Evolutionary conservation across 345 rosid genomes (phyloP), one percentile per base, ranked within the genome.

Genomic region (Brassica cretica): DNA sequence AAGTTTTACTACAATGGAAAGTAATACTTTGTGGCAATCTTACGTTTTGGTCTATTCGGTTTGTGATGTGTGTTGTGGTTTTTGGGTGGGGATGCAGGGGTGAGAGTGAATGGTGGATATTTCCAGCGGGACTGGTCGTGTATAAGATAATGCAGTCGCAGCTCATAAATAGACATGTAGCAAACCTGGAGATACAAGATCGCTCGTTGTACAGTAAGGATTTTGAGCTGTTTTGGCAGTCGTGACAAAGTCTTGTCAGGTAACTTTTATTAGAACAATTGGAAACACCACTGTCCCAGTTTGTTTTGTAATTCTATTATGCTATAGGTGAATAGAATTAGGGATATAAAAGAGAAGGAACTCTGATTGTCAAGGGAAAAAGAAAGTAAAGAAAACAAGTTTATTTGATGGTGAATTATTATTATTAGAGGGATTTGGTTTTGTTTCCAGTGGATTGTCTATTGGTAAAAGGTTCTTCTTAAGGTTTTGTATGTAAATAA

Each of bases 21-120:
- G 53, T 14, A 39, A 14, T 69, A 68, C 39, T 18, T 49, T 12
- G 8, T 11, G 10, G 2, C 14, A 59, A 44, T 66, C 58, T 51
- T 61, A 68, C 21, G 62, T 27, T 73, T 71, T 70, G 29, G 44
- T 24, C 5, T 29, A 49, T 11, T 15, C 14, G 64, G 49, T 74
- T 77, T 10, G 55, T 21, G 63, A 72, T 66, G 59, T 76, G 27
- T 68, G 68, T 25, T 39, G 16, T 10, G 58, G 58, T 66, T 11
- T 24, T 60, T 59, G 14, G 71, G 76, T 27, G 30, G 70, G 69
- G 75, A 51, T 83, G 89, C 93, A 95, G 99, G 96, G 98, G 94
- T 77, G 99, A 95, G 77, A 91, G 96, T 76, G 99, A 93, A 81
- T 90, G 99, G 98, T 93, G 99, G 99, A 85, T 95, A 74, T 93